Evolutionary conservation across 345 rosid species (phyloP).

Genomic region (Salix viminalis): DNA sequence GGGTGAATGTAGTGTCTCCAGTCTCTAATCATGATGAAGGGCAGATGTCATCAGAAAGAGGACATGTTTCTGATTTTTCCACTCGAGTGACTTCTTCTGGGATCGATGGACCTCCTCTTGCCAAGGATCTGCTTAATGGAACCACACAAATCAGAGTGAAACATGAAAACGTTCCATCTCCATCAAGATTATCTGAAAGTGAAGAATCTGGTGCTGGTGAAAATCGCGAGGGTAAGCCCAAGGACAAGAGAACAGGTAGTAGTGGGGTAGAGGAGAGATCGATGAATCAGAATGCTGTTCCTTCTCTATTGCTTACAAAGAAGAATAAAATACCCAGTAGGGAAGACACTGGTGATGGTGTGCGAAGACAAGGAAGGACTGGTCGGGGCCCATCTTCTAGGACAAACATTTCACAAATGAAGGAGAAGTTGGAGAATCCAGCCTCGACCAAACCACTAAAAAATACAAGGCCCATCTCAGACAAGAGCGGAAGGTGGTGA

Average conservation of each 20-base stretch:
- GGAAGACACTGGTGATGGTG: slow-evolving; percentile 45
- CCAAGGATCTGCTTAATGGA: slow-evolving; percentile 33
- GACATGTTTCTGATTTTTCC: slow-evolving; percentile 31
- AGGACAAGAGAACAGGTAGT: slow-evolving; percentile 32
- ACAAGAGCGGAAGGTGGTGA: slow-evolving; percentile 47
- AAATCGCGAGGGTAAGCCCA: slow-evolving; percentile 32
- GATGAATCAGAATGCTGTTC: slow-evolving; percentile 21
- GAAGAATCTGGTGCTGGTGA: slow-evolving; percentile 51
- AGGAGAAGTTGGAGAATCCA: slow-evolving; percentile 46
- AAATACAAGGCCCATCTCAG: slow-evolving; percentile 38
- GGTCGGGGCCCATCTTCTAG: slow-evolving; percentile 39
- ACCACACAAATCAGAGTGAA: slow-evolving; percentile 38
- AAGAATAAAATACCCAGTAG: slow-evolving; percentile 33
- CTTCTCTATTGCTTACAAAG: slow-evolving; percentile 29
- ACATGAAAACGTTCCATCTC: slow-evolving; percentile 43
- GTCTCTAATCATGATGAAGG: slow-evolving; percentile 46
- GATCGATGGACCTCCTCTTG: slow-evolving; percentile 23
- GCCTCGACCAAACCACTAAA: slow-evolving; percentile 36
- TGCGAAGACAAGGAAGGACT: slow-evolving; percentile 49
- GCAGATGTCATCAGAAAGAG: slow-evolving; percentile 41
- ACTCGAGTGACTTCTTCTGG: slow-evolving; percentile 33
- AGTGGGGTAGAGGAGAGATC: slow-evolving; percentile 35
- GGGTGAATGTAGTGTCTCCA: slow-evolving; percentile 55
- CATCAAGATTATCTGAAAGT: slow-evolving; percentile 51
- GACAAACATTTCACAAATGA: slow-evolving; percentile 29